A percentile compares a stretch with the other conserved stretches of the same genome.
These are phyloP conservation scores for Sporothrix mexicana DNA, from an alignment of 2,329 filamentous ascomycete genomes.

Conservation along the genomic window DNA sequence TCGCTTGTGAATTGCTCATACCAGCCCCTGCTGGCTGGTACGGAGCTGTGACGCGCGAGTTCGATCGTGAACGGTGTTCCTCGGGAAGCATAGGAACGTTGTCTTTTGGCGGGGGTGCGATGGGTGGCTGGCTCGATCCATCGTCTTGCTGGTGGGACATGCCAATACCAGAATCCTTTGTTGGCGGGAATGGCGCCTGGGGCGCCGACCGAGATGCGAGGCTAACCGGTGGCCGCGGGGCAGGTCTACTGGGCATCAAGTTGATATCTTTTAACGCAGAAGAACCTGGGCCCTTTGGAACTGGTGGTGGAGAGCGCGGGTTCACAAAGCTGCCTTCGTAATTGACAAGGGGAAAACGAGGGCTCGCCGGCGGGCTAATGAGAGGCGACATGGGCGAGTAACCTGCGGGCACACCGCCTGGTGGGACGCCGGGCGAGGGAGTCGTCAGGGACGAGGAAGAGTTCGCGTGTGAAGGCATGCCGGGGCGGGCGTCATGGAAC, in stretches of 20 bases:
- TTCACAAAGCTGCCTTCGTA: conserved; percentile 97
- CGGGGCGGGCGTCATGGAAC: conserved; percentile 82
- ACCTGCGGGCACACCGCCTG: conserved; percentile 57
- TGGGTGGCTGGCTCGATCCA: conserved; percentile 44
- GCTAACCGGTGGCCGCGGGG: conserved; percentile 81
- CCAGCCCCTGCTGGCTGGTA: conserved; percentile 48
- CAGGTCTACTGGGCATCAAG: conserved; percentile 80
- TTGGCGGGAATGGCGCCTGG: conserved; percentile 58
- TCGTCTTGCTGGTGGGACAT: conserved; percentile 66
- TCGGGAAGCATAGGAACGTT: conserved; percentile 66
- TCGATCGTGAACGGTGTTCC: conserved; percentile 71
- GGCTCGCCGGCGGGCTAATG: conserved; percentile 80
- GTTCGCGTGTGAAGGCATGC: conserved; percentile 51
- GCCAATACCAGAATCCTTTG: conserved; percentile 68
- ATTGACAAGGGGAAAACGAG: conserved; percentile 82
- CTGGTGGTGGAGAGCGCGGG: conserved; percentile 87
- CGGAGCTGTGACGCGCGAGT: conserved; percentile 65
- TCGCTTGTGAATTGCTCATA: conserved; percentile 24
- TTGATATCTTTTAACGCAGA: conserved; percentile 59
- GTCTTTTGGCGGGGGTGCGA: conserved; percentile 58
- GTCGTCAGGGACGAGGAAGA: conserved; percentile 54
- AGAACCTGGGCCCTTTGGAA: conserved; percentile 64
- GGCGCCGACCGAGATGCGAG: conserved; percentile 63
- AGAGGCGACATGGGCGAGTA: conserved; percentile 66
- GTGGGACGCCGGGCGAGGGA: conserved; percentile 36